Evolutionary conservation across 345 rosid genomes (phyloP).

Genomic region (Salix dunnii): DNA sequence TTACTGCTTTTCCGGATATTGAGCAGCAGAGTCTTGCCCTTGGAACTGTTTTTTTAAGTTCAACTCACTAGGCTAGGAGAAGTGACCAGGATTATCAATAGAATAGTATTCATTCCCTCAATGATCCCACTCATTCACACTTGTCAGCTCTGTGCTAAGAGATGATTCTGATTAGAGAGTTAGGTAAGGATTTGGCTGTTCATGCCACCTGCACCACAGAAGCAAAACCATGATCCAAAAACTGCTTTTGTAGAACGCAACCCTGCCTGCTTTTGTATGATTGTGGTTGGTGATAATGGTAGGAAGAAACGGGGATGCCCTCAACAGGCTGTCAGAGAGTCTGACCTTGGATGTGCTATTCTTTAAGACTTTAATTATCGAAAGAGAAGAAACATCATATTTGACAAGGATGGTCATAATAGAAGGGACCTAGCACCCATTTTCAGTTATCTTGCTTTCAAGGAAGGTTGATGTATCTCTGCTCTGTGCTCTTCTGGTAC

Average conservation of each 20-base stretch:
- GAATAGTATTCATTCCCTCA: neutral
- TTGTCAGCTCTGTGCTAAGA: neutral
- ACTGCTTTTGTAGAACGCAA: neutral
- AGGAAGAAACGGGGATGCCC: constrained; percentile 16
- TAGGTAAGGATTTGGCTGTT: constrained; percentile 20
- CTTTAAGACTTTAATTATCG: neutral
- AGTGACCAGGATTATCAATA: neutral
- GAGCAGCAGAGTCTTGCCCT: neutral
- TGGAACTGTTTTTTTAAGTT: neutral
- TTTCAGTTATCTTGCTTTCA: constrained; percentile 15
- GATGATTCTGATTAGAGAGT: constrained; percentile 9
- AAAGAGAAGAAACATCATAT: constrained; percentile 9
- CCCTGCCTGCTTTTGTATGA: constrained; percentile 2
- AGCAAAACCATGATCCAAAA: neutral
- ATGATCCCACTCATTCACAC: constrained; percentile 1
- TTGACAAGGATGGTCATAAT: constrained; percentile 9
- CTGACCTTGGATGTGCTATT: neutral
- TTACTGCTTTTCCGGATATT: neutral
- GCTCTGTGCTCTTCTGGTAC: constrained; percentile 9
- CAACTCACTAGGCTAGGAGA: constrained; percentile 4
- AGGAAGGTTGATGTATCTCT: constrained; percentile 17
- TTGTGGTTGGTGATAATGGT: constrained; percentile 21
- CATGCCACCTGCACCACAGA: constrained; percentile 7
- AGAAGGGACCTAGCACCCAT: constrained; percentile 3
- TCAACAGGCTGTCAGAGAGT: constrained; percentile 26